Evolutionary conservation across 768 basidiomycete species (phyloP).

Genomic region (Lactarius psammicola): DNA sequence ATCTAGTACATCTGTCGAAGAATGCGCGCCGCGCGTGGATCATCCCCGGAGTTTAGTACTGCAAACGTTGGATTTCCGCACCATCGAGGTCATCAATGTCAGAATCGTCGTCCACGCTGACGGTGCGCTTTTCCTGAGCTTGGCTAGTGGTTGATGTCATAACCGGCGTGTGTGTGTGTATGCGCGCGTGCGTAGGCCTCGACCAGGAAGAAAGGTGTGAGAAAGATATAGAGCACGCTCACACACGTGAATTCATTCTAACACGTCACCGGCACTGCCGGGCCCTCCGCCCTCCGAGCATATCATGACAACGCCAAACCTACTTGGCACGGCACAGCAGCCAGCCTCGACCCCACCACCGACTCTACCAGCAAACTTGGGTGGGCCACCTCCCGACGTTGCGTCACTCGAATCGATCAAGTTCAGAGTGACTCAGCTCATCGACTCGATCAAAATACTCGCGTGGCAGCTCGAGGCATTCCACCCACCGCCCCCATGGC

Average conservation of each 20-base stretch:
- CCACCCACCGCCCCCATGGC: conserved; percentile 72
- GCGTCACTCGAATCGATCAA: conserved; percentile 61
- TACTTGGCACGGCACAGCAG: neutral
- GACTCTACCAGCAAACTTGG: conserved; percentile 11
- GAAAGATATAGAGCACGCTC: neutral
- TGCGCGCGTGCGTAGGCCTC: neutral
- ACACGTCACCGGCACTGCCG: neutral
- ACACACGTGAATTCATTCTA: conserved; percentile 22
- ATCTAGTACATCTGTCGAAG: conserved; percentile 47
- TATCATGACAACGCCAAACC: conserved; percentile 12
- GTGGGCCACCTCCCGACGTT: conserved; percentile 18
- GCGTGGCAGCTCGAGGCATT: conserved; percentile 59
- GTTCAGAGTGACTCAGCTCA: conserved; percentile 75
- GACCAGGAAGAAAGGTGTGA: neutral
- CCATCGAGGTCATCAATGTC: conserved; percentile 72
- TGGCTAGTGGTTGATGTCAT: conserved; percentile 17
- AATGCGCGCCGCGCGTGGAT: conserved; percentile 11
- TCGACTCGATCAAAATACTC: conserved; percentile 68
- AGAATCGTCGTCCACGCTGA: conserved; percentile 40
- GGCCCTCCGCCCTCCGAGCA: neutral
- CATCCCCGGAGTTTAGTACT: conserved; percentile 4
- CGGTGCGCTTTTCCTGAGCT: conserved; percentile 12
- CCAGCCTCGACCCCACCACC: neutral
- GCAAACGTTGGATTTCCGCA: conserved; percentile 29
- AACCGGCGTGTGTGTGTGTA: neutral